These are phyloP conservation scores for Limtongozyma cylindracea DNA, from an alignment of 805 yeast genomes.

Conservation along the genomic window DNA sequence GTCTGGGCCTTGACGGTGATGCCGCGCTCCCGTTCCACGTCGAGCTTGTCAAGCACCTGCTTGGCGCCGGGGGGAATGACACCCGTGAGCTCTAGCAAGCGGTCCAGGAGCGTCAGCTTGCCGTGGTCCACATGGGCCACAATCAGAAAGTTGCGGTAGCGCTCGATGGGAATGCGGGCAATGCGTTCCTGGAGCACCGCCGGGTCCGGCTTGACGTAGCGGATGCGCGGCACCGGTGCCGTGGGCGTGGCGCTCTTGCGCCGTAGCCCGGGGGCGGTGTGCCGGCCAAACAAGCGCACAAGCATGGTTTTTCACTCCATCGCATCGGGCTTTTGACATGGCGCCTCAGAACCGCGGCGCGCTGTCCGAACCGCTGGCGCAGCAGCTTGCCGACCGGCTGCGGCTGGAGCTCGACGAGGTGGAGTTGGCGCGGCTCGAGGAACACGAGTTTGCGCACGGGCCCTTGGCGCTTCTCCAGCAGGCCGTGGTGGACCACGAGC, in stretches of 20 bases:
- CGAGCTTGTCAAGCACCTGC: slow-evolving; percentile 76
- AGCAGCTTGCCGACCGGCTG: slow-evolving; percentile 45
- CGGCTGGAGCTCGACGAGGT: slow-evolving; percentile 56
- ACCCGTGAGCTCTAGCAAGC: slow-evolving; percentile 70
- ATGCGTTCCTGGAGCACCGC: slow-evolving; percentile 41
- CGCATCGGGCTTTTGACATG: too few species aligned
- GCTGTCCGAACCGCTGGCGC: too few species aligned
- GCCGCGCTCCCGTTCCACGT: slow-evolving; percentile 90
- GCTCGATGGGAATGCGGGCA: slow-evolving; percentile 53
- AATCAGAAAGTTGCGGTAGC: slow-evolving; percentile 76
- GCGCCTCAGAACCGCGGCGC: too few species aligned
- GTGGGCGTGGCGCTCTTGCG: too few species aligned
- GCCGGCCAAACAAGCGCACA: too few species aligned
- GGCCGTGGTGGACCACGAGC: slow-evolving; percentile 49
- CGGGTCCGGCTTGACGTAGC: too few species aligned
- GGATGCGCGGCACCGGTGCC: too few species aligned
- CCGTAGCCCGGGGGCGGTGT: too few species aligned
- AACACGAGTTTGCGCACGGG: slow-evolving; percentile 72
- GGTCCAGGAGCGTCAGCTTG: slow-evolving; percentile 72
- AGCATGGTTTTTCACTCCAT: too few species aligned
- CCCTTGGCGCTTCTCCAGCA: slow-evolving; percentile 77
- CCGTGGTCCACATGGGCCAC: slow-evolving; percentile 93
- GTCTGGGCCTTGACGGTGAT: slow-evolving; percentile 96
- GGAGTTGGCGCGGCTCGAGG: slow-evolving; percentile 66
- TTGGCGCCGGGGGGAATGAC: slow-evolving; percentile 55